phyloP scores from a whole-genome alignment of 2,329 filamentous ascomycete species.

The Akanthomyces uredinophilus region DNA sequence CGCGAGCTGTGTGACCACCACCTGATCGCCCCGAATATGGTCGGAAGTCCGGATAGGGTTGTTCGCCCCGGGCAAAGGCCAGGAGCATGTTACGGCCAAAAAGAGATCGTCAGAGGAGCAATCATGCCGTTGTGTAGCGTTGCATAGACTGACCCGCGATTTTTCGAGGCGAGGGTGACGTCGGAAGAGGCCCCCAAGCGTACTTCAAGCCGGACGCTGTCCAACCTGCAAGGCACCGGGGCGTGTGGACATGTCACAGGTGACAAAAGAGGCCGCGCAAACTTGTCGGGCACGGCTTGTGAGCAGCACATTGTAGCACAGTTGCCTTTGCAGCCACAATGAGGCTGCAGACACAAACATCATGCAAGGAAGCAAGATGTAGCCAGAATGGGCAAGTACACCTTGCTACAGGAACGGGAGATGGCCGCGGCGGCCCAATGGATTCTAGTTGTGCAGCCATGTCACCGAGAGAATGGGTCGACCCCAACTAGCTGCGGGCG shows the following conservation, averaged over 20 bases:
- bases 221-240: constrained; percentile 1
- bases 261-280: background rate
- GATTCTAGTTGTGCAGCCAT: constrained; percentile 1
- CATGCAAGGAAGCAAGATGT: background rate
- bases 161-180: background rate
- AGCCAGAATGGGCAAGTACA: background rate
- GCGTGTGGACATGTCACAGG: background rate
- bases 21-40: background rate
- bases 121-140: background rate
- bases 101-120: too few species aligned
- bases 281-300: background rate
- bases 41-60: background rate
- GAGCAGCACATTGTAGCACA: background rate
- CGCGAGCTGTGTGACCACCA: background rate
- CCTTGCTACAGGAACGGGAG: background rate
- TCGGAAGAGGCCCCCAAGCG: background rate
- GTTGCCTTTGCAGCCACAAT: background rate
- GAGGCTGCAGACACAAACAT: background rate
- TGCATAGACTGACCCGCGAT: background rate
- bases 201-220: background rate
- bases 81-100: too few species aligned
- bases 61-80: background rate
- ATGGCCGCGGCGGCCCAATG: background rate
- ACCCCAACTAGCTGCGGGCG: background rate
- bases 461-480: constrained; percentile 3